Conservation (phyloP, 495 filamentous ascomycete genomes). For the Articulospora tetracladia region DNA sequence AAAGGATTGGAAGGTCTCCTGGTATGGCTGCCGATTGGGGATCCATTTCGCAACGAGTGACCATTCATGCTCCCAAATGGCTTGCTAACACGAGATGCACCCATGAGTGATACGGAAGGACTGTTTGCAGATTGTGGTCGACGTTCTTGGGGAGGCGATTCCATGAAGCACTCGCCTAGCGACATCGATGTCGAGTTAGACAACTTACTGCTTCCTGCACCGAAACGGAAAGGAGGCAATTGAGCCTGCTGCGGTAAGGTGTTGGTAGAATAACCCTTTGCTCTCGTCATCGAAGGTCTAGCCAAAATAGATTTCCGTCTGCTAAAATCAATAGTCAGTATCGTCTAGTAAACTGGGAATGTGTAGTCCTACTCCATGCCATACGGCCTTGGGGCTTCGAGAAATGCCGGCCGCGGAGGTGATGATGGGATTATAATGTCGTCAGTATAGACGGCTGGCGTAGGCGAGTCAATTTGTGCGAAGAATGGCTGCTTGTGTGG, state of each 20-base stretch:
- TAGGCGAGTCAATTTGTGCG: constrained; percentile 65
- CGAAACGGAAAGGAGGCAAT: constrained; percentile 73
- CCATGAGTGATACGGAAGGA: constrained; percentile 37
- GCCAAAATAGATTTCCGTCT: constrained; percentile 58
- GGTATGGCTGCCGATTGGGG: constrained; percentile 23
- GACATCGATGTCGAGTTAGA: constrained; percentile 55
- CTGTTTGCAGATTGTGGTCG: constrained; percentile 52
- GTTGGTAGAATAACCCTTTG: constrained; percentile 54
- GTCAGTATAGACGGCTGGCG: constrained; percentile 42
- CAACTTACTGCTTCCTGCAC: constrained; percentile 51
- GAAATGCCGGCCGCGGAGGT: constrained; percentile 46
- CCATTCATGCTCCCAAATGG: constrained; percentile 25
- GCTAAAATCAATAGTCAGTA: constrained; percentile 10
- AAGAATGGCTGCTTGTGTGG: constrained; percentile 80
- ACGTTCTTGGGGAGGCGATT: constrained; percentile 72
- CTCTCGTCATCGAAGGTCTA: constrained; percentile 56
- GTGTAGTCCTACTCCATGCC: constrained; percentile 41
- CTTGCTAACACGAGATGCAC: constrained; percentile 14
- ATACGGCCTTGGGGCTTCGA: constrained; percentile 46
- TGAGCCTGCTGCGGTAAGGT: constrained; percentile 44
- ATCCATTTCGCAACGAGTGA: constrained; percentile 22
- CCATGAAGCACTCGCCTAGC: constrained; percentile 71
- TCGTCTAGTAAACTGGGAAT: constrained; percentile 8
- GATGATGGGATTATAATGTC: constrained; percentile 40
- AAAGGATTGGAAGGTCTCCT: constrained; percentile 63